These are phyloP conservation scores for Pythium angustatum DNA, from an alignment of 352 stramenopile genomes.

Conservation along the genomic window DNA sequence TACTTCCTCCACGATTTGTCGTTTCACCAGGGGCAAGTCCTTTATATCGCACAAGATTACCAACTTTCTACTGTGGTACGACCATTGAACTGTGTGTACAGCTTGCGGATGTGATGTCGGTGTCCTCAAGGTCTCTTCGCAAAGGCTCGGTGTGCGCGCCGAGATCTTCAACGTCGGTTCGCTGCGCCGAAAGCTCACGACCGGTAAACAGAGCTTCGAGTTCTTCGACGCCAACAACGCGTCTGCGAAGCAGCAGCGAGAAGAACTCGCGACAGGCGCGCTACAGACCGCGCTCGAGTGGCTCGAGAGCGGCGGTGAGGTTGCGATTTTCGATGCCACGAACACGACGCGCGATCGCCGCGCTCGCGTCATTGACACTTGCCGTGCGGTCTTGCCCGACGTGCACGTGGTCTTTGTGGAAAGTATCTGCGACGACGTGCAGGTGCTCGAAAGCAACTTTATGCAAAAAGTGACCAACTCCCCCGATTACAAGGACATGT, in stretches of 20 bases:
- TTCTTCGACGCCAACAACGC: slow-evolving; percentile 88
- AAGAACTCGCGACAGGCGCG: slow-evolving; percentile 64
- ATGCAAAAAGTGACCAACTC: slow-evolving; percentile 51
- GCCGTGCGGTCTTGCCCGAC: slow-evolving; percentile 26
- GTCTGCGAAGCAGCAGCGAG: slow-evolving; percentile 54
- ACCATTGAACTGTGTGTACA: neutral
- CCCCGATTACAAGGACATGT: slow-evolving; percentile 62
- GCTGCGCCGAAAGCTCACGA: slow-evolving; percentile 80
- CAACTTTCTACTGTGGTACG: slow-evolving; percentile 48
- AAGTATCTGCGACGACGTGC: slow-evolving; percentile 74
- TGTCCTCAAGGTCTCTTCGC: neutral
- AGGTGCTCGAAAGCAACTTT: slow-evolving; percentile 60
- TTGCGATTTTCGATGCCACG: slow-evolving; percentile 77
- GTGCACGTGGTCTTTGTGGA: slow-evolving; percentile 81
- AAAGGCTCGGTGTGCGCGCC: slow-evolving; percentile 42
- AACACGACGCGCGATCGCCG: slow-evolving; percentile 63
- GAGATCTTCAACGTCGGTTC: slow-evolving; percentile 92
- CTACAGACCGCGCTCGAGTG: slow-evolving; percentile 43
- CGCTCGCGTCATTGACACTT: slow-evolving; percentile 29
- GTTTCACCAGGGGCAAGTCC: slow-evolving; percentile 88
- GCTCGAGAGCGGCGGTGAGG: slow-evolving; percentile 50
- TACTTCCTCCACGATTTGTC: no score
- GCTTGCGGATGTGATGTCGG: neutral
- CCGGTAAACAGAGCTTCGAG: slow-evolving; percentile 49
- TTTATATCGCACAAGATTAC: slow-evolving; percentile 88